A percentile compares a stretch with the other conserved stretches of the same genome.
These are phyloP conservation scores for Styphnolobium japonicum DNA, from an alignment of 306 rosid species.

Conservation along the genomic window DNA sequence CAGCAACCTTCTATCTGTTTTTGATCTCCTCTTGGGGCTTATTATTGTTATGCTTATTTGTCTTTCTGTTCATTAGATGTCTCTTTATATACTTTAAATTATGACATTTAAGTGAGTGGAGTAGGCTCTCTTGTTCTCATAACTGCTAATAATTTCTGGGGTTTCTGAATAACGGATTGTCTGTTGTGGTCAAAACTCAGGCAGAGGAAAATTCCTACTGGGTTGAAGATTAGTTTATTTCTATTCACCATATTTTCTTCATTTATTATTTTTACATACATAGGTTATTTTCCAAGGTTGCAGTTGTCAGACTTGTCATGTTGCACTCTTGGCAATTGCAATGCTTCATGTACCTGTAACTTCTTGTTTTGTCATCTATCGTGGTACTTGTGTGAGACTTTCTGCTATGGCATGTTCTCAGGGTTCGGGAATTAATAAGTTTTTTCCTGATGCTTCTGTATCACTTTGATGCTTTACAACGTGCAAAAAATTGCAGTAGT, in stretches of 20 bases:
- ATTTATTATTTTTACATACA: neutral
- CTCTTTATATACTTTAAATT: neutral
- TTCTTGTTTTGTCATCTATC: neutral
- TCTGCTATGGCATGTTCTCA: neutral
- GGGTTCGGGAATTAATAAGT: neutral
- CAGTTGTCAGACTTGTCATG: neutral
- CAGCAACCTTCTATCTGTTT: neutral
- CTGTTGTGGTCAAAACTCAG: neutral
- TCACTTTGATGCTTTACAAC: neutral
- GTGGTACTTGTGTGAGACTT: neutral
- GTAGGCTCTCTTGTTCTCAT: neutral
- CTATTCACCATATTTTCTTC: neutral
- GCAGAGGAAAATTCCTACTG: neutral
- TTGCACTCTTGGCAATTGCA: neutral
- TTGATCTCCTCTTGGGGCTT: neutral
- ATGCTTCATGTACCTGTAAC: neutral
- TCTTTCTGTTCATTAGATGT: neutral
- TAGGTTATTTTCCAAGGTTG: neutral
- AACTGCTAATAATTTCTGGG: neutral
- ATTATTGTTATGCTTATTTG: neutral
- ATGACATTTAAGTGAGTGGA: neutral
- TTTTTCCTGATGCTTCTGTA: neutral
- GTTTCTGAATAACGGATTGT: neutral
- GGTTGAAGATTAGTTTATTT: neutral
- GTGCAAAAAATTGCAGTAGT: neutral